Evolutionary conservation across 2,329 filamentous ascomycete genomes (phyloP), one percentile per base, ranked within the genome.

Genomic region (Aspergillus persii): DNA sequence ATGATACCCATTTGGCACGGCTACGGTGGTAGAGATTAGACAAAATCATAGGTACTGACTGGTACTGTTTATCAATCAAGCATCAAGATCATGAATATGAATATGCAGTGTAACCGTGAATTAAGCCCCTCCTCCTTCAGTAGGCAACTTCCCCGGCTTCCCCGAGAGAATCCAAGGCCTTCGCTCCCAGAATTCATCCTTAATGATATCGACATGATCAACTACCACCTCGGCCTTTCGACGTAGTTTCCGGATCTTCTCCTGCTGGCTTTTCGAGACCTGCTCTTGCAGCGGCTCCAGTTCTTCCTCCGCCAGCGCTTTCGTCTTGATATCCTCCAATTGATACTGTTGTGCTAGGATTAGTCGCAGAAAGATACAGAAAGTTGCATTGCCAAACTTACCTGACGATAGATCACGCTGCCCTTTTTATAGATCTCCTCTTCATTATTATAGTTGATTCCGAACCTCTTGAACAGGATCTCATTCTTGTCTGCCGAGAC

Each of bases 371-470:
- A 3, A 3, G 27, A 4, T 9, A 36, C 27, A 26, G 2, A 30
- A 8, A 29, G 12, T 12, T n/a, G 8, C 11, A 26, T 11, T 23
- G 6, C 26, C 23, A 33, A 7, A 59, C 57, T 53, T 77, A 90
- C 89, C 73, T 95, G 90, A 68, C 93, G 85, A 73, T 93, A 95
- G 4, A 98, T 77, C 2, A 97, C 89, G 65, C 91, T 98, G 4
- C 95, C 95, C 74, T 98, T 99, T 74, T 89, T 95, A 76, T 86
- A 96, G 15, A 97, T 92, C 63, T 96, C 92, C 0, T 87, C 86
- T 75, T 99, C 95, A 66, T 96, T 95, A 76, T 99, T 99, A 78
- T 99, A 99, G 77, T 99, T 99, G 72, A 98, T 93, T 2, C 88
- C 86, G 74, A 96, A 98, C 29, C 84, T 84, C 1, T 88, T 90